phyloP scores from a whole-genome alignment of 2,329 filamentous ascomycete species.

The Beauveria medogensis region DNA sequence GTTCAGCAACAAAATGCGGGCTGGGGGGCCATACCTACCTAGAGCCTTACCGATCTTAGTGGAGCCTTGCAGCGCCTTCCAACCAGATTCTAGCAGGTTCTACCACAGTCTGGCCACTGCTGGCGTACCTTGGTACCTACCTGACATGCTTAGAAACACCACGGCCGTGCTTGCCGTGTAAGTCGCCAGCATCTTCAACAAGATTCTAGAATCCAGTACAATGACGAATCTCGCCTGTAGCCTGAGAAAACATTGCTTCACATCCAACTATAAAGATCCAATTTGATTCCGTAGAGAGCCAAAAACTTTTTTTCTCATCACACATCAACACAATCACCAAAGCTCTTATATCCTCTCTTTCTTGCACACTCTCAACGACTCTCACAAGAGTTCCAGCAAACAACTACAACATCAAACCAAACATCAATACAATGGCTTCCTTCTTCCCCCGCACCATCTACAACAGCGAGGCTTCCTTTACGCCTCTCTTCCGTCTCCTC shows the following conservation, averaged over 20 bases:
- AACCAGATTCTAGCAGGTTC: conserved; percentile 17
- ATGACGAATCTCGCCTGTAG: conserved; percentile 7
- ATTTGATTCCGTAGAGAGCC: conserved; percentile 10
- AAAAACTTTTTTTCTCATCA: conserved; percentile 12
- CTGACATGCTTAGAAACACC: conserved; percentile 13
- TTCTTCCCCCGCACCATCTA: conserved; percentile 49
- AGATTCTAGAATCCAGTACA: conserved; percentile 10
- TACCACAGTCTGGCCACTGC: conserved; percentile 13
- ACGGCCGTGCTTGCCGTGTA: conserved; percentile 9
- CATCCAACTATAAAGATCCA: conserved; percentile 24
- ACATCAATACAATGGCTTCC: conserved; percentile 46
- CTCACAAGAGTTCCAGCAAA: conserved; percentile 4
- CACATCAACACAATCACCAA: conserved; percentile 18
- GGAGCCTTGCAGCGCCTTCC: conserved; percentile 20
- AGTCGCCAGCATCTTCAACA: conserved; percentile 13
- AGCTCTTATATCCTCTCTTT: conserved; percentile 14
- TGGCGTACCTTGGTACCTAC: neutral
- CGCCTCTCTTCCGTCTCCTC: conserved; percentile 55
- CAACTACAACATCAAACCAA: conserved; percentile 15
- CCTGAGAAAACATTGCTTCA: neutral
- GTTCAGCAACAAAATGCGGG: too few species aligned
- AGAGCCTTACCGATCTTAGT: conserved; percentile 6
- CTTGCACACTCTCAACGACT: conserved; percentile 9
- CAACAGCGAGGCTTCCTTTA: conserved; percentile 43
- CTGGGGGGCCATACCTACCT: neutral